These are phyloP conservation scores for Glycine latifolia DNA, from an alignment of 306 rosid species.

Conservation along the genomic window DNA sequence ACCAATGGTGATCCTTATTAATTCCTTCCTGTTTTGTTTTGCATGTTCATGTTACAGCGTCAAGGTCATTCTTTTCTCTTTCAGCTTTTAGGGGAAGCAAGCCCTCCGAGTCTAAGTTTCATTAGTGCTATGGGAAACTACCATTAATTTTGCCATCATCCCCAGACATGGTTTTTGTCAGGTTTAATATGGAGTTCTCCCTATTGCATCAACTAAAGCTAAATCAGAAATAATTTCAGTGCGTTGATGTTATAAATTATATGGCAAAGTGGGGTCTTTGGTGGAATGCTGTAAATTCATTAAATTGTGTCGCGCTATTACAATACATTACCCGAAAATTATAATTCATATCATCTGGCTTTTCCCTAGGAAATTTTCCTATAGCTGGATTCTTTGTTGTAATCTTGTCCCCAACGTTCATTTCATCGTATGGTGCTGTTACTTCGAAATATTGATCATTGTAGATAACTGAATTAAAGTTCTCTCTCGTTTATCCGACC, in stretches of 20 bases:
- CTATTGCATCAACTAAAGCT: slow-evolving; percentile 35
- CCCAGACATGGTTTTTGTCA: slow-evolving; percentile 28
- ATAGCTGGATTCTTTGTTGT: slow-evolving; percentile 39
- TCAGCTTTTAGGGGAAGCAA: slow-evolving; percentile 93
- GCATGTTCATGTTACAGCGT: slow-evolving; percentile 65
- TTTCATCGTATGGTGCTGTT: slow-evolving; percentile 26
- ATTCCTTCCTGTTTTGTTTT: slow-evolving; percentile 24
- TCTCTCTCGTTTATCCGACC: no score
- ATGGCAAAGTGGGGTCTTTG: slow-evolving; percentile 35
- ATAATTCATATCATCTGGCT: slow-evolving; percentile 37
- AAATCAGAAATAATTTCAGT: slow-evolving; percentile 33
- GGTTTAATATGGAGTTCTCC: slow-evolving; percentile 38
- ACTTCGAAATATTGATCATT: slow-evolving; percentile 36
- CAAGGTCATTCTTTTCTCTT: slow-evolving; percentile 98
- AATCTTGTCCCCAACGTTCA: slow-evolving; percentile 39
- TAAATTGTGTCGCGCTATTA: slow-evolving; percentile 41
- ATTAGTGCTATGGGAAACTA: slow-evolving; percentile 43
- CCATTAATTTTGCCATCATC: slow-evolving; percentile 36
- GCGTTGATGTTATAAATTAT: slow-evolving; percentile 28
- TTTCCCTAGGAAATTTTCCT: slow-evolving; percentile 25
- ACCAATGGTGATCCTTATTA: neutral
- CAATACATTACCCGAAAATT: slow-evolving; percentile 23
- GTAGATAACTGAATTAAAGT: slow-evolving; percentile 38
- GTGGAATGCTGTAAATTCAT: slow-evolving; percentile 52
- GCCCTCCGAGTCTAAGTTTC: slow-evolving; percentile 61